Evolutionary conservation across 768 basidiomycete genomes (phyloP), one percentile per base, ranked within the genome.

Genomic region (Mycena filopes): DNA sequence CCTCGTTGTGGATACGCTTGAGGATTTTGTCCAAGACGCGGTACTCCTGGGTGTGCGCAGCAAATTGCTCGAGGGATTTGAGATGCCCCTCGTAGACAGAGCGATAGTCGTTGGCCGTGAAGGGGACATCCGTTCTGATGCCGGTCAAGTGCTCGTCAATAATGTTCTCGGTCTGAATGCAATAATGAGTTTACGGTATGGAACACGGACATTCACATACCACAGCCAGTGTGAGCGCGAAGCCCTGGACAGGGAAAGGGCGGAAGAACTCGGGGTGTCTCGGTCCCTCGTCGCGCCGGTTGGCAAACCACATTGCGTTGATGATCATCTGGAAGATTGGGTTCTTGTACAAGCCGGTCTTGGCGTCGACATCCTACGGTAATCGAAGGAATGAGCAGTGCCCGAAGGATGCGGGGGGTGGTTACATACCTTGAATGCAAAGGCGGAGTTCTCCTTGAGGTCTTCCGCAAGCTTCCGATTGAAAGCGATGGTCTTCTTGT

Each of bases 71-170:
- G 18, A 73, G 50, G 8, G 68, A 25, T 3, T 46, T 36, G 40
- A 72, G 26, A 28, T 72, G 70, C 28, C 13, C 23, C 4, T 60
- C 43, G 28, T 72, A 72, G 16, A 68, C 46, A 1, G 18, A 20
- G 28, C 65, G 62, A 47, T 72, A 72, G 1, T 66, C 62, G n/a
- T 53, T 57, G 11, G 65, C 66, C 15, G 48, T 61, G 59, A 72
- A 72, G 1, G 66, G 42, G 50, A 67, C 25, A 25, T 60, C 55
- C 20, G 55, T 67, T n/a, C 50, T 29, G 25, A 55, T 66, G 12
- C 71, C 70, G 3, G 67, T 69, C 3, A 43, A 13, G 50, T 59
- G 66, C 40, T 73, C 70, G 29, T 73, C 70, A 40, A 73, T 68
- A 21, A 26, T 38, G 33, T 61, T 56, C 41, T 70, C 68, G 28